Evolutionary conservation across 148 eudicot genomes (phyloP), one percentile per base, ranked within the genome.

Genomic region (Nepenthes mirabilis): DNA sequence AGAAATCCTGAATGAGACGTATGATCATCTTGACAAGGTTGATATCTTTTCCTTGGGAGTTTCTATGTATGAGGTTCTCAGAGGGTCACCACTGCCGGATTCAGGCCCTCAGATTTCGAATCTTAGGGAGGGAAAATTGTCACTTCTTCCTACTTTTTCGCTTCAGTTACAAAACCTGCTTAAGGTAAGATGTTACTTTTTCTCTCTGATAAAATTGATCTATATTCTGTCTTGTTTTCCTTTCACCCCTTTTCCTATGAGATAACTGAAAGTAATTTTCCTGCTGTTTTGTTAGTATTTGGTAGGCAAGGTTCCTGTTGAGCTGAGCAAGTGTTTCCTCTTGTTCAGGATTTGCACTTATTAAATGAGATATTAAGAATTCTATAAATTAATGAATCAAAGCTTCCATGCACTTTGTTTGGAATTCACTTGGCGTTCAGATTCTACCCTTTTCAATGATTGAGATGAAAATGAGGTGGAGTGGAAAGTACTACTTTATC

Each of bases 1-100:
- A 67, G 97, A 91, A 70, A 88, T 85, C 56, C 73, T 91, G 64
- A 91, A 91, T 61, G 97, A 88, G 74, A 78, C 79, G 47, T 83
- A 80, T 67, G 94, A 91, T 82, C 68, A 83, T 72, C 96, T 91
- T 40, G 96, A 91, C 57, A 91, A 85, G 70, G 98, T 91, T 58
- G 98, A 91, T 67, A 82, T 91, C 47, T 91, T 83, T 77, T 91
- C 96, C 23, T 56, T 91, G 34, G 98, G 98, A 43, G 86, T 74
- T 53, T 65, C 96, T 40, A 75, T 91, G 14, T 91, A 72, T 67
- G 96, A 88, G 78, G 84, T 91, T 61, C 70, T 80, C 60, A 78
- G 78, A 72, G 86, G 98, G 14, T 81, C 94, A 23, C 68, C 85
- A 23, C 65, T 86, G 68, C 84, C 80, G 11, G 86, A 76, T n/a